Base-by-base conservation (phyloP, 2,329 filamentous ascomycete species). In the Hypoxylon sp. region DNA sequence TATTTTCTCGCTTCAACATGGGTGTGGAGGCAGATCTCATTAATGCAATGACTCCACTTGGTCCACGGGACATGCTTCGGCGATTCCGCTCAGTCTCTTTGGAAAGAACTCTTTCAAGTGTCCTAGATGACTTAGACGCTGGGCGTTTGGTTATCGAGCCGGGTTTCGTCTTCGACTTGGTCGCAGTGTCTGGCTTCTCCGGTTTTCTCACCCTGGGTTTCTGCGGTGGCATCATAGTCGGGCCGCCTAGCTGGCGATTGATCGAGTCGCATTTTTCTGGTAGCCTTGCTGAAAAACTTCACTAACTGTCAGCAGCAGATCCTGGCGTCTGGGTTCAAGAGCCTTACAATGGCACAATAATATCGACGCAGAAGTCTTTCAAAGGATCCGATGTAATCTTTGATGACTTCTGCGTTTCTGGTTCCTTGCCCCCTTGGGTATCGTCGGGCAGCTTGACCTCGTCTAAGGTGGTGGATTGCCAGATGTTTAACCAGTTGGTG, bases 401-500 rank as follows among this genome's bases (percentile, higher is more conserved):
- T 59, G 80, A 79, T 48, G 77, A 75, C 56, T 74, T 76, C 57
- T 77, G 77, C 2, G 76, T 75, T 43, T 79, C 78, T 2, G 67
- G 65, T 1, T 74, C 69, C 4, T 74, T 69, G 2, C 71, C 73
- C 2, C 73, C 66, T 64, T 86, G 84, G 0, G 82, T 80, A 56
- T 85, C 83, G 46, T 82, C 81, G 15, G 84, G 70, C 13, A 85
- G 72, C 37, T 81, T 78, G 61, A 84, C 76, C 56, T 87, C 85
- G 66, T 90, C 86, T 20, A 87, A 79, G 34, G 88, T 87, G 6
- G 91, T 89, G 3, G 91, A 92, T 73, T 94, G 90, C 91, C 91
- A 94, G 62, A 95, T 95, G 71, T 90, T 92, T 22, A 95, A 80
- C 48, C 90, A 88, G 75, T 95, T 92, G 6, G 92, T 86, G 53